Conservation (phyloP, 2,329 filamentous ascomycete genomes). For the Fusarium nisikadoi region DNA sequence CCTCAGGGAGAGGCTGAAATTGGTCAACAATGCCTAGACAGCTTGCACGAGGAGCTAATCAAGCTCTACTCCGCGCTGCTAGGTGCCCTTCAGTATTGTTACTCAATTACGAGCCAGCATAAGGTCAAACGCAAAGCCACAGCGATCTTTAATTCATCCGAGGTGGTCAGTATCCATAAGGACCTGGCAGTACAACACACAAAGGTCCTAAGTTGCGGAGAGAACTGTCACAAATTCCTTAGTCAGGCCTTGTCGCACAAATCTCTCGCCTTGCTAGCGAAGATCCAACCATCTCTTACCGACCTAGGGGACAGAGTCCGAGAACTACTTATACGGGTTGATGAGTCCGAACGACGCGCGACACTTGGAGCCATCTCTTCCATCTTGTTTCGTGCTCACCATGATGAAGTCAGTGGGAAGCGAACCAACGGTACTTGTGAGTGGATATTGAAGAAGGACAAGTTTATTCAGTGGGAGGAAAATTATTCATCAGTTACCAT, state of each 20-base stretch:
- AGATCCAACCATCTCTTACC: accelerated
- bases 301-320: accelerated
- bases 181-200: accelerated
- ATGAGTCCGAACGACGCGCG: accelerated
- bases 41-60: accelerated
- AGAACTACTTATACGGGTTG: accelerated
- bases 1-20: accelerated
- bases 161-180: accelerated
- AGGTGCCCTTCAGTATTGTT: accelerated
- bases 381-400: accelerated
- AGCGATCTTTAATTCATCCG: accelerated
- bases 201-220: neutral
- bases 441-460: accelerated
- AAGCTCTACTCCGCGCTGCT: accelerated
- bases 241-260: accelerated
- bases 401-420: accelerated
- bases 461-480: accelerated
- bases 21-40: accelerated
- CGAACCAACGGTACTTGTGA: accelerated
- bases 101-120: accelerated
- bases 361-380: accelerated
- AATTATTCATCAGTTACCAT: accelerated
- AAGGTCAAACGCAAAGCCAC: neutral
- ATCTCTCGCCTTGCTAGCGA: accelerated
- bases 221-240: accelerated